Conservation (phyloP, 768 basidiomycete species). For the Leccinum broughii region DNA sequence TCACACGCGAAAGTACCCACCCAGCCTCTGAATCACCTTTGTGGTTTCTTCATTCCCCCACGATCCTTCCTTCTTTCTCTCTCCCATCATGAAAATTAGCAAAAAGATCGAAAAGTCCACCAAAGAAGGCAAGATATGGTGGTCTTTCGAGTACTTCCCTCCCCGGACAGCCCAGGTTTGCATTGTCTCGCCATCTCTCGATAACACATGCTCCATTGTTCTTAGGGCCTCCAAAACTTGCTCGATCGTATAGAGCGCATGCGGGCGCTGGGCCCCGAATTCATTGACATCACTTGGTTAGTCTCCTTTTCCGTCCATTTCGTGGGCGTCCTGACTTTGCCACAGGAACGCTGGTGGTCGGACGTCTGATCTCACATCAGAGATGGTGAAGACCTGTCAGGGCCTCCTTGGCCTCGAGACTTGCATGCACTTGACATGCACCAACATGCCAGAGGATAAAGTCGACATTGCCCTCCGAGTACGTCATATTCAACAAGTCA, state of each 20-base stretch:
- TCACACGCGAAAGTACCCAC: constrained; percentile 30
- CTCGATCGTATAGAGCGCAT: constrained; percentile 99
- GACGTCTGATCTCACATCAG: constrained; percentile 90
- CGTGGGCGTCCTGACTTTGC: constrained; percentile 5
- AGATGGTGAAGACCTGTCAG: constrained; percentile 94
- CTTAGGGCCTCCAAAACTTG: constrained; percentile 74
- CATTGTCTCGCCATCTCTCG: constrained; percentile 4
- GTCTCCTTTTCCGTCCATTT: constrained; percentile 16
- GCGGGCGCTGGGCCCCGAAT: constrained; percentile 92
- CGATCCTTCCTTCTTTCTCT: constrained; percentile 25
- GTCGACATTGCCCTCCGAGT: constrained; percentile 90
- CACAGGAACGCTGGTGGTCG: constrained; percentile 94
- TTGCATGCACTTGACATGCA: constrained; percentile 98
- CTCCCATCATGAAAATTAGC: constrained; percentile 80
- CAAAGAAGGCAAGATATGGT: constrained; percentile 88
- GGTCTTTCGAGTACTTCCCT: constrained; percentile 99
- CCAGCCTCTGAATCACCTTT: constrained; percentile 9
- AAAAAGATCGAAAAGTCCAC: constrained; percentile 87
- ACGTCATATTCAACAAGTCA: constrained; percentile 32
- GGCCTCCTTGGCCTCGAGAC: constrained; percentile 92
- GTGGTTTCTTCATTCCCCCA: constrained; percentile 14
- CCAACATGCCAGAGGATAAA: constrained; percentile 97
- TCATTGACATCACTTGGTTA: constrained; percentile 96
- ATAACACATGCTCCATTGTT: constrained; percentile 2
- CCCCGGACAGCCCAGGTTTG: constrained; percentile 89